phyloP scores from a whole-genome alignment of 805 yeast species.

The Kazachstania kunashirensis region DNA sequence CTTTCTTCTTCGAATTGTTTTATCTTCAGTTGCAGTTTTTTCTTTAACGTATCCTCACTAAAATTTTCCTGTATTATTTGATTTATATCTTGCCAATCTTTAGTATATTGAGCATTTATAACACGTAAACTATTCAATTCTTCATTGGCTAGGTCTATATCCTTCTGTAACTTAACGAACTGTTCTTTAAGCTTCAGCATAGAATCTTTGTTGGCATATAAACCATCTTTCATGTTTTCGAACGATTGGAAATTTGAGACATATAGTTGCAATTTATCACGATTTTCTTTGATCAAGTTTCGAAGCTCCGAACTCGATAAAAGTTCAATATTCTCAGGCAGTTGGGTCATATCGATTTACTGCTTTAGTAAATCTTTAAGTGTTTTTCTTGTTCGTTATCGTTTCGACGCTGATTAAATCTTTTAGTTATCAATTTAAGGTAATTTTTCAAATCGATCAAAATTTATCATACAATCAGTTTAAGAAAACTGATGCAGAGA shows the following conservation, averaged over 20 bases:
- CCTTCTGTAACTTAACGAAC: slow-evolving; percentile 19
- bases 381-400: too few species aligned
- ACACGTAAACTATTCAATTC: slow-evolving; percentile 22
- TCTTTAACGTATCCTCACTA: slow-evolving; percentile 29
- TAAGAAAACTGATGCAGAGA: background rate
- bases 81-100: slow-evolving; percentile 32
- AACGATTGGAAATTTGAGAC: slow-evolving; percentile 19
- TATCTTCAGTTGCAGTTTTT: slow-evolving; percentile 23
- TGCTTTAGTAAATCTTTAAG: too few species aligned
- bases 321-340: slow-evolving; percentile 20
- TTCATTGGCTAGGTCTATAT: slow-evolving; percentile 18
- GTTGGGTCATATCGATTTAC: background rate
- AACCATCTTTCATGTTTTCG: slow-evolving; percentile 6
- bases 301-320: slow-evolving; percentile 19
- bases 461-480: background rate
- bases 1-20: slow-evolving; percentile 25
- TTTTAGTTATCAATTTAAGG: too few species aligned
- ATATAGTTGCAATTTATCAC: slow-evolving; percentile 13
- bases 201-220: slow-evolving; percentile 7
- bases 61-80: slow-evolving; percentile 33
- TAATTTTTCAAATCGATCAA: too few species aligned
- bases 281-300: slow-evolving; percentile 13
- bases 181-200: slow-evolving; percentile 16
- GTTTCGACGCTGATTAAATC: too few species aligned
- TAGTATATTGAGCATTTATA: slow-evolving; percentile 24